Base-by-base conservation (phyloP, 163 green algal species). In the Trebouxiophyceae sp. region DNA sequence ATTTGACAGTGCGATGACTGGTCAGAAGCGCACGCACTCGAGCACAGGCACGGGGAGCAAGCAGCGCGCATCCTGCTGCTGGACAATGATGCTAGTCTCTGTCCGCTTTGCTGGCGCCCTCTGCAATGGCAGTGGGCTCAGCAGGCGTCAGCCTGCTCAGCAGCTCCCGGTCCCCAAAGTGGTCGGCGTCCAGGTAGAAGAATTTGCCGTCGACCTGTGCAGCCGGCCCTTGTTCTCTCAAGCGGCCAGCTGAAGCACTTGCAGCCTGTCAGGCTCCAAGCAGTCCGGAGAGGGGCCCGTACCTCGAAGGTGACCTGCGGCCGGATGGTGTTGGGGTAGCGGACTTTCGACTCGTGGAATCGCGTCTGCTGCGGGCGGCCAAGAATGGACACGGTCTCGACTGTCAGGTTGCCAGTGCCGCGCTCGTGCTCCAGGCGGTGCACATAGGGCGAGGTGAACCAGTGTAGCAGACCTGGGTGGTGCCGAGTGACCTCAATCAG, bases 381-480 rank as follows among this genome's bases (percentile, higher is more conserved):
- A 27, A 81, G 59, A 20, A 88, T 54, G 22, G 46, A 77, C 23
- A 82, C 63, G 0, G 63, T 74, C 4, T 77, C 58, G 0, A 82
- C 69, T 30, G 75, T 60, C 30, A 84, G 16, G 12, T 47, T 57
- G 1, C 62, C 47, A 7, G 54, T 67, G 30, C 6, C 22, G 20
- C 26, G 47, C 24, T 76, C 30, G 63, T 79, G 71, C 29, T 46
- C 50, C 27, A 88, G 67, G 2, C 54, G 62, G 24, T 79, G 75
- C 0, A 86, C 66, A 57, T 89, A 89, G 4, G 82, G 82, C 23
- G 66, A 66, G 12, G 74, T 81, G 65, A 89, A 89, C 82, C 80
- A 87, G 59, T 87, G 74, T n/a, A 87, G 65, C 45, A 89, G 64
- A 4, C 75, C 80, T 80, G 61, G 61, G 57, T n/a, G n/a, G n/a